Evolutionary conservation across 2,329 filamentous ascomycete species (phyloP).

Genomic region (Fusarium sarcochroum): DNA sequence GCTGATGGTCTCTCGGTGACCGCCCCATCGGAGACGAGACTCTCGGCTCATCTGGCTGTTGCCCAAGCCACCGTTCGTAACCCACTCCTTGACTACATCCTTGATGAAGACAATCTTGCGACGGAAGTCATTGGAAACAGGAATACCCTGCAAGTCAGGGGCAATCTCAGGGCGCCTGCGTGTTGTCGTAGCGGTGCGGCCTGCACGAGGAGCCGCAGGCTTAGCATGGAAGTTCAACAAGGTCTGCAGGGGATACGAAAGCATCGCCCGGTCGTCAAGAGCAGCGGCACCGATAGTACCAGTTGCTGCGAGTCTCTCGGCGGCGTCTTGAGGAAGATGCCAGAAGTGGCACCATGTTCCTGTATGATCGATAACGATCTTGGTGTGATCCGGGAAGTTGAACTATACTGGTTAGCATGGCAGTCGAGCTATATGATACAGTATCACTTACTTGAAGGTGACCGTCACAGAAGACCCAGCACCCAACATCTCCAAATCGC

Average conservation of each 20-base stretch:
- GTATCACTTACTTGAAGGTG: constrained; percentile 74
- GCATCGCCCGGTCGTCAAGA: constrained; percentile 77
- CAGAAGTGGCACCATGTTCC: constrained; percentile 85
- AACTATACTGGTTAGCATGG: constrained; percentile 66
- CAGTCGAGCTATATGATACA: not conserved
- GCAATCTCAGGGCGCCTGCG: constrained; percentile 73
- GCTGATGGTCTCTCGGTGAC: constrained; percentile 68
- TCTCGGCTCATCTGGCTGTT: constrained; percentile 72
- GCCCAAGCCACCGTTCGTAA: constrained; percentile 77
- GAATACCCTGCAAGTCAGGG: constrained; percentile 72
- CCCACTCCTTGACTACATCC: constrained; percentile 79
- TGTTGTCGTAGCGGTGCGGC: constrained; percentile 61
- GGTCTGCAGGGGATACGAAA: constrained; percentile 80
- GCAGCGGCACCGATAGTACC: constrained; percentile 79
- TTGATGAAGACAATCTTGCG: constrained; percentile 82
- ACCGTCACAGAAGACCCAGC: constrained; percentile 86
- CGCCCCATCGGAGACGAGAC: constrained; percentile 70
- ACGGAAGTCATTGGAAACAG: constrained; percentile 79
- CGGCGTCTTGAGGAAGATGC: constrained; percentile 79
- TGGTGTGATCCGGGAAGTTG: constrained; percentile 91
- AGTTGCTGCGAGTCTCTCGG: constrained; percentile 72
- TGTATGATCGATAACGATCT: constrained; percentile 81
- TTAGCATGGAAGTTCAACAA: constrained; percentile 77
- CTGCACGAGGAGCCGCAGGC: constrained; percentile 57
- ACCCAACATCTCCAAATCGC: constrained; percentile 83